Evolutionary conservation across 2,329 filamentous ascomycete genomes (phyloP).

Genomic region (Plenodomus tracheiphilus): DNA sequence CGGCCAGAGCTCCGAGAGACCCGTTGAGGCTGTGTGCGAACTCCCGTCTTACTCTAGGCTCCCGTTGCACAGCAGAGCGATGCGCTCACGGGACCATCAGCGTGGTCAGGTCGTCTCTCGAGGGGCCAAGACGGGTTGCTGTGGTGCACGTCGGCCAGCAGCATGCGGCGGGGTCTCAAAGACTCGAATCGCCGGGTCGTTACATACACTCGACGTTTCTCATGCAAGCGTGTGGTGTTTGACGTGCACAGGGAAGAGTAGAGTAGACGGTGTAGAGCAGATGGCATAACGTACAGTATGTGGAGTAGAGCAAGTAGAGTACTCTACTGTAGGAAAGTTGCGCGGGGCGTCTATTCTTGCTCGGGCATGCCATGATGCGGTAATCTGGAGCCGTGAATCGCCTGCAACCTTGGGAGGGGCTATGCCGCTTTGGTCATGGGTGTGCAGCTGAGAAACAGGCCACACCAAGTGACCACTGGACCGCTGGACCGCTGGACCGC

Average conservation of each 20-base stretch:
- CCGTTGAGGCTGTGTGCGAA: neutral
- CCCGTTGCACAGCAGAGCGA: neutral
- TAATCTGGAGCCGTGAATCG: slow-evolving; percentile 12
- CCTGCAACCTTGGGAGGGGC: slow-evolving; percentile 1
- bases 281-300: too few relatives aligned
- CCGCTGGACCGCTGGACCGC: too few relatives aligned
- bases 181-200: neutral
- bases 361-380: slow-evolving; percentile 14
- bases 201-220: slow-evolving; percentile 9
- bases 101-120: neutral
- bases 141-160: neutral
- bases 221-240: slow-evolving; percentile 7
- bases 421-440: slow-evolving; percentile 13
- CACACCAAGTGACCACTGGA: neutral
- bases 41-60: neutral
- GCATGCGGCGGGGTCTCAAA: too few relatives aligned
- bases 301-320: too few relatives aligned
- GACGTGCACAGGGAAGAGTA: neutral
- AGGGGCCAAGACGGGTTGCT: neutral
- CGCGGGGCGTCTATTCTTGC: slow-evolving; percentile 12
- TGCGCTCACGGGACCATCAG: neutral
- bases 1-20: neutral
- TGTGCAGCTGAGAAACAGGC: slow-evolving; percentile 10
- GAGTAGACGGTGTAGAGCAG: too few relatives aligned
- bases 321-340: too few relatives aligned